Evolutionary conservation across 768 basidiomycete species (phyloP), one percentile per base, ranked within the genome.

Genomic region (Hysterangium stoloniferum): DNA sequence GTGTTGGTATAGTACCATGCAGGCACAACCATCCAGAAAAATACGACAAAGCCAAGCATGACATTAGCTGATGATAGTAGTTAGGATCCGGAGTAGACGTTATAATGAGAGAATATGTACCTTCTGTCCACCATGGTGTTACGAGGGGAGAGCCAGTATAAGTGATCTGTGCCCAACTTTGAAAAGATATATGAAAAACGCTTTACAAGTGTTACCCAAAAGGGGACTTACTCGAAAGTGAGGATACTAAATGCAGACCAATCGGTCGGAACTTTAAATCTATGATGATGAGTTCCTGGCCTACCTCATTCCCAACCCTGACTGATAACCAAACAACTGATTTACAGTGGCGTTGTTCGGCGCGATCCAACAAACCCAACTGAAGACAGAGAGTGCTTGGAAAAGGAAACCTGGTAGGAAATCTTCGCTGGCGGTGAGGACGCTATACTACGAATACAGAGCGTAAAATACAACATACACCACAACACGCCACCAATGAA

Each of bases 401-500:
- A 87, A 94, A 44, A 94, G 70, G 66, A 80, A 92, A 6, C 88
- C 87, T 1, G 91, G 91, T 17, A 91, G 58, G 74, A 80, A 87
- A 67, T 87, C 40, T 41, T 13, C 28, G 6, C 59, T 64, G 56
- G 59, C 64, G 22, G 64, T 46, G 42, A 64, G 65, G n/a, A n/a
- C n/a, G n/a, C n/a, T n/a, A n/a, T n/a, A n/a, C n/a, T n/a, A n/a
- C 28, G 2, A 6, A 22, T 29, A 32, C 35, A 8, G 20, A 24
- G 3, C 0, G 29, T n/a, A 11, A 31, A 27, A 84, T 75, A 75
- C 77, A 44, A 62, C 75, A 58, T 59, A 78, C 77, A 62, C 64
- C 48, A 65, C 70, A 42, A 35, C 69, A 59, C 6, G 71, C 65
- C 69, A 13, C 64, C 72, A 6, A 72, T 35, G 59, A 82, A 82